Conservation (phyloP, 345 rosid species). For the Leavenworthia alabamica region DNA sequence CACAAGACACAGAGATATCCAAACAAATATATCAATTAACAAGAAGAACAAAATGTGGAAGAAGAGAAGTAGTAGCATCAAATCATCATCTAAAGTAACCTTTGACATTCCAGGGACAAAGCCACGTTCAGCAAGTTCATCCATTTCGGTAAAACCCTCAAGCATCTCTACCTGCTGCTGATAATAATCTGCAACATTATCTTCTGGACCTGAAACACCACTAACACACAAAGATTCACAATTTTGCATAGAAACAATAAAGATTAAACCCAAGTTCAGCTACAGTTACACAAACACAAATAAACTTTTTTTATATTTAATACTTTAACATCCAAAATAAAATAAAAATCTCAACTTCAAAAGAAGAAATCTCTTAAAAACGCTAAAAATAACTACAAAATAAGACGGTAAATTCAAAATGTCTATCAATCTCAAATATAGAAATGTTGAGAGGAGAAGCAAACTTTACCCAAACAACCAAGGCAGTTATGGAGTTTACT, state of each 20-base stretch:
- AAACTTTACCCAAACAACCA: slow-evolving; percentile 58
- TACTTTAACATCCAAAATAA: too few relatives aligned
- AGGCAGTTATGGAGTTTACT: slow-evolving; percentile 63
- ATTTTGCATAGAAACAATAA: not conserved
- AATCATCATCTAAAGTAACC: slow-evolving; percentile 35
- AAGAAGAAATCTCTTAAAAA: too few relatives aligned
- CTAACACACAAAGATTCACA: slow-evolving; percentile 1
- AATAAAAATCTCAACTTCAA: too few relatives aligned
- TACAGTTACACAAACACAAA: not conserved
- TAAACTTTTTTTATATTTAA: not conserved
- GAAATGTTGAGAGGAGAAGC: not conserved
- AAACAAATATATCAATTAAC: not conserved
- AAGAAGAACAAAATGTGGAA: slow-evolving; percentile 3
- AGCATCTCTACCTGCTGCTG: slow-evolving; percentile 98
- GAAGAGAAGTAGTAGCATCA: not conserved
- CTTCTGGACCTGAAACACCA: slow-evolving; percentile 66
- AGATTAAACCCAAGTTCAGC: not conserved
- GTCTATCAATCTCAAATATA: not conserved
- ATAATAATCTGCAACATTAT: slow-evolving; percentile 85
- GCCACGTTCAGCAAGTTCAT: slow-evolving; percentile 86
- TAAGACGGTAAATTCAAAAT: too few relatives aligned
- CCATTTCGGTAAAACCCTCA: slow-evolving; percentile 95
- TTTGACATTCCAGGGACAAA: slow-evolving; percentile 82
- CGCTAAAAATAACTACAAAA: too few relatives aligned
- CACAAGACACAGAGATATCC: not conserved